Conservation (phyloP, 305 asterid genomes). For the Solanum chacoense region DNA sequence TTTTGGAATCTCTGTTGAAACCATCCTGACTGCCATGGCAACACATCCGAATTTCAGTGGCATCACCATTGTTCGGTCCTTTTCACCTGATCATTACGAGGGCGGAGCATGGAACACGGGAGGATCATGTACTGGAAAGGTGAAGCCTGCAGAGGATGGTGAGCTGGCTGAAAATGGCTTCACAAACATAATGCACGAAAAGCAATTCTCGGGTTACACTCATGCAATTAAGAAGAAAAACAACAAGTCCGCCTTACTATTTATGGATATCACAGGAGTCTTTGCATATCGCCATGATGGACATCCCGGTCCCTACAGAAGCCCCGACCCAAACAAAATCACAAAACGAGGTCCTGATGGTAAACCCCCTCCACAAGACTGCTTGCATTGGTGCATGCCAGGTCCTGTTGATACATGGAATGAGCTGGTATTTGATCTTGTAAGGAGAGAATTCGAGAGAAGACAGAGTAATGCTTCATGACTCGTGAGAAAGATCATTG, state of each 20-base stretch:
- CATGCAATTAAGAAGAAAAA: conserved; percentile 47
- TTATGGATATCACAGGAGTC: conserved; percentile 72
- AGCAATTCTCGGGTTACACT: conserved; percentile 52
- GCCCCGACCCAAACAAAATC: conserved; percentile 73
- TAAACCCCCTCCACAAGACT: conserved; percentile 89
- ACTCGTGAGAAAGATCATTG: conserved; percentile 14
- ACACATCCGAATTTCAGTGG: conserved; percentile 74
- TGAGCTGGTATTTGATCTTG: conserved; percentile 59
- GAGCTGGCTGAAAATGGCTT: conserved; percentile 58
- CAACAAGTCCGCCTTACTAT: conserved; percentile 45
- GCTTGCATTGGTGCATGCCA: conserved; percentile 99
- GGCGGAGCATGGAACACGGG: conserved; percentile 97
- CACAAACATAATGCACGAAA: conserved; percentile 75
- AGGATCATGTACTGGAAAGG: conserved; percentile 90
- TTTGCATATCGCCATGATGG: conserved; percentile 84
- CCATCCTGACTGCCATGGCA: conserved; percentile 58
- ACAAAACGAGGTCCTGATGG: conserved; percentile 82
- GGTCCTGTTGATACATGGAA: conserved; percentile 99
- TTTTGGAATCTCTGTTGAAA: conserved; percentile 72
- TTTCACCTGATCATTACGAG: conserved; percentile 88
- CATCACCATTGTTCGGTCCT: conserved; percentile 65
- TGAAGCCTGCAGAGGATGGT: conserved; percentile 41
- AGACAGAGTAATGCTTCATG: conserved; percentile 12
- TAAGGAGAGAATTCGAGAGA: conserved; percentile 42
- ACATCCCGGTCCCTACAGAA: conserved; percentile 92